These are phyloP conservation scores for Cladosporium sp. DNA, from an alignment of 2,329 filamentous ascomycete genomes.

Conservation along the genomic window DNA sequence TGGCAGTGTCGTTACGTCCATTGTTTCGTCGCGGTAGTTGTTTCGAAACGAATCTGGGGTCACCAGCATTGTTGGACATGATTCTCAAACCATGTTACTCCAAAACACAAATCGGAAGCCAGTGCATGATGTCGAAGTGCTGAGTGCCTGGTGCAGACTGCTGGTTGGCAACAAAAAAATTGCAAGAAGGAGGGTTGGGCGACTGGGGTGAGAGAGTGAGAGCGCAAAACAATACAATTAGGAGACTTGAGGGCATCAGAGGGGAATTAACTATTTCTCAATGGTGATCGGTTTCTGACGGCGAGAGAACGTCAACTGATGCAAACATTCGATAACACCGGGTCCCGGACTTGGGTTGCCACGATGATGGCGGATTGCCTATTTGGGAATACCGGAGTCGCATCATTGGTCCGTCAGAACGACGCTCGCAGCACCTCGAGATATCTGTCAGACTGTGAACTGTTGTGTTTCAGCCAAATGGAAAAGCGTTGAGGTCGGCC, in stretches of 20 bases:
- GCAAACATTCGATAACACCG: constrained; percentile 10
- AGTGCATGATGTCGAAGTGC: too few species aligned
- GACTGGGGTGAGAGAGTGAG: not conserved
- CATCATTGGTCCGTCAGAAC: not conserved
- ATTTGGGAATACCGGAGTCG: not conserved
- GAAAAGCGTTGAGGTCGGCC: not conserved
- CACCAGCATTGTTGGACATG: too few species aligned
- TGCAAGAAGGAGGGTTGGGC: not conserved
- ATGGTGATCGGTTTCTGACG: not conserved
- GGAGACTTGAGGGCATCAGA: not conserved
- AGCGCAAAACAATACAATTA: not conserved
- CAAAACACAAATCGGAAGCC: too few species aligned
- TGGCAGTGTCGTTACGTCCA: not conserved
- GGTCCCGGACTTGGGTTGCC: not conserved
- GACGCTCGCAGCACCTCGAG: not conserved
- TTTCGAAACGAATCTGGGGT: not conserved
- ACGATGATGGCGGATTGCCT: constrained; percentile 12
- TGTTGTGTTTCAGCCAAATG: not conserved
- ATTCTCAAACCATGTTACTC: too few species aligned
- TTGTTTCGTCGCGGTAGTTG: not conserved
- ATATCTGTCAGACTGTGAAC: not conserved
- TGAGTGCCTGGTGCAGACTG: not conserved
- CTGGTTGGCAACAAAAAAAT: not conserved
- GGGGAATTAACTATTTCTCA: too few species aligned
- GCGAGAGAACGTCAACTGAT: constrained; percentile 13